Percentiles rank a stretch among this genome's conserved stretches.
Conservation (phyloP, 225 moss, liverwort and hornwort genomes). For the Sphagnum contortum region DNA sequence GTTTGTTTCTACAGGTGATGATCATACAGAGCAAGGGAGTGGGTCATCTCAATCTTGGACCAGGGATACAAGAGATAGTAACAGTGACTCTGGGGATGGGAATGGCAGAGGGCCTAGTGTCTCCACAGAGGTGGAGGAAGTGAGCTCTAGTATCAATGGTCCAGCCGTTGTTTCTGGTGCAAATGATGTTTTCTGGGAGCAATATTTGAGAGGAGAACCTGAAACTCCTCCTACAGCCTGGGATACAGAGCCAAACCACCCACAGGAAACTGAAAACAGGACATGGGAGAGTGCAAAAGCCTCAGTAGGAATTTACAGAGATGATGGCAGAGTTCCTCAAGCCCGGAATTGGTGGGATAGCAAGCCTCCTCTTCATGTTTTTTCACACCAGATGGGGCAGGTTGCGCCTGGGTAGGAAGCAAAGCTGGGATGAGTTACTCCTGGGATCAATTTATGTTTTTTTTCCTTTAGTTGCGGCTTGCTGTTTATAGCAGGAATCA, state of each 20-base stretch:
- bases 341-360: no score
- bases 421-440: no score
- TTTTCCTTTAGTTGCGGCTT: no score
- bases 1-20: slow-evolving; percentile 14
- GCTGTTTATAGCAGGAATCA: no score
- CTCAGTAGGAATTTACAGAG: no score
- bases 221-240: slow-evolving; percentile 29
- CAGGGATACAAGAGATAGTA: slow-evolving; percentile 20
- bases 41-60: slow-evolving; percentile 17
- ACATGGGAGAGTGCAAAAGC: no score
- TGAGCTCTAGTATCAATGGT: slow-evolving; percentile 33
- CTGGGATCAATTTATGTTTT: no score
- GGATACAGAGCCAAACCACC: slow-evolving; percentile 22
- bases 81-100: slow-evolving; percentile 29
- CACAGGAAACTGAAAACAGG: no score
- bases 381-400: no score
- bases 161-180: slow-evolving; percentile 32
- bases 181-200: slow-evolving; percentile 94
- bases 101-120: slow-evolving; percentile 27
- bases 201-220: slow-evolving; percentile 44
- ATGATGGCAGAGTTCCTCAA: no score
- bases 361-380: no score
- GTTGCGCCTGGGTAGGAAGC: no score
- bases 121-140: slow-evolving; percentile 42
- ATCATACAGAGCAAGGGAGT: slow-evolving; percentile 26